Conservation (phyloP, 176 grass and related monocot genomes). For the Ensete ventricosum region DNA sequence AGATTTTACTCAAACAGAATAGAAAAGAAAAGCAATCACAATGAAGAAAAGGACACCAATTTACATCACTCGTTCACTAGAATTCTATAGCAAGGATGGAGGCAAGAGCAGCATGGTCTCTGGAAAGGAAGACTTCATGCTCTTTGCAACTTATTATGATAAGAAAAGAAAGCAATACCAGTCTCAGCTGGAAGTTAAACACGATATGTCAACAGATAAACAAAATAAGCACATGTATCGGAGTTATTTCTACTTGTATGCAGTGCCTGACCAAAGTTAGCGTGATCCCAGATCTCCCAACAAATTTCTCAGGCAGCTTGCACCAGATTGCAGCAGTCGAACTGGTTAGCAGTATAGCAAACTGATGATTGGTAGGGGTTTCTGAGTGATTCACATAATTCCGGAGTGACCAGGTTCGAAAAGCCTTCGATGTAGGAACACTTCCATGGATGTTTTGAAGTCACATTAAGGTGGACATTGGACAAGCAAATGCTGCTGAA, state of each 20-base stretch:
- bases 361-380: conserved; percentile 28
- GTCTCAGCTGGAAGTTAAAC: conserved; percentile 1
- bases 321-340: not conserved
- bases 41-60: not conserved
- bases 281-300: not conserved
- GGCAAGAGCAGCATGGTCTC: not conserved
- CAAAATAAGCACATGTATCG: conserved; percentile 1
- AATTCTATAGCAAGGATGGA: not conserved
- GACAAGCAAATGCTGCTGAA: conserved; percentile 86
- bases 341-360: conserved; percentile 40
- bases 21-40: not conserved
- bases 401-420: conserved; percentile 70
- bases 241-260: not conserved
- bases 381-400: conserved; percentile 68
- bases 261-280: not conserved
- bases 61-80: not conserved
- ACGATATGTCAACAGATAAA: not conserved
- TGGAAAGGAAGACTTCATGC: not conserved
- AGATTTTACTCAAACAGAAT: not conserved
- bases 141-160: not conserved
- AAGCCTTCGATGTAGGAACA: conserved; percentile 78
- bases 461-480: conserved; percentile 62
- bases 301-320: not conserved
- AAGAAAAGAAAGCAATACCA: not conserved
- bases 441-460: conserved; percentile 62